Base-by-base conservation (phyloP, 2,329 filamentous ascomycete species). In the Ophiostoma ulmi region DNA sequence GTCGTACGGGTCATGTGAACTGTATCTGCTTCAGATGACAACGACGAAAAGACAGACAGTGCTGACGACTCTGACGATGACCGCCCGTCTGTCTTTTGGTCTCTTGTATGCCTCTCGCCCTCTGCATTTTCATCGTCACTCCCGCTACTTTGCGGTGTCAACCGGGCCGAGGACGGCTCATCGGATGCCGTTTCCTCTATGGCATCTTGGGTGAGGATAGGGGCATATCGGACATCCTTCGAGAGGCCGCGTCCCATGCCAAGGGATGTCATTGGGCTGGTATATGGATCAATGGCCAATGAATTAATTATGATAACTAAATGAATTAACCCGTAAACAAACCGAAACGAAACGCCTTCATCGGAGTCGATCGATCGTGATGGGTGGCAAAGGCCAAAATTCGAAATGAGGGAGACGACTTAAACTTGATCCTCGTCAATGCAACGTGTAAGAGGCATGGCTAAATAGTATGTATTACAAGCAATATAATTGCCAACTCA, bases 21-120 rank as follows among this genome's bases (percentile, higher is more conserved):
- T 13, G 14, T 10, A 31, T 65, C 36, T 31, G 31, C 31, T n/a
- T 65, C 61, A 13, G 61, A 65, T 17, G 61, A 11, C 14, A 22
- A 39, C 36, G 20, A 22, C 17, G 63, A 39, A 13, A 65, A 38
- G 61, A 65, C 5, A 8, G 69, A 31, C 39, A 26, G 26, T 11
- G 70, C 11, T 2, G 61, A 67, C 26, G 52, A 72, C 26, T 55
- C 64, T 1, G 70, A 65, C 8, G 58, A 17, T 35, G 36, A 36
- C 36, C 35, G 52, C 31, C 52, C 6, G 31, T 35, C 35, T 68
- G 70, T 69, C 70, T 69, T 66, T 71, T 70, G 39, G 70, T 69
- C 26, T 41, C 38, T 10, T 39, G 38, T 64, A 7, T 63, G 31
- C 14, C 68, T 63, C 35, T 31, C 20, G 20, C 10, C n/a, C 11